phyloP scores from a whole-genome alignment of 495 filamentous ascomycete species.

The Darksidea phi region DNA sequence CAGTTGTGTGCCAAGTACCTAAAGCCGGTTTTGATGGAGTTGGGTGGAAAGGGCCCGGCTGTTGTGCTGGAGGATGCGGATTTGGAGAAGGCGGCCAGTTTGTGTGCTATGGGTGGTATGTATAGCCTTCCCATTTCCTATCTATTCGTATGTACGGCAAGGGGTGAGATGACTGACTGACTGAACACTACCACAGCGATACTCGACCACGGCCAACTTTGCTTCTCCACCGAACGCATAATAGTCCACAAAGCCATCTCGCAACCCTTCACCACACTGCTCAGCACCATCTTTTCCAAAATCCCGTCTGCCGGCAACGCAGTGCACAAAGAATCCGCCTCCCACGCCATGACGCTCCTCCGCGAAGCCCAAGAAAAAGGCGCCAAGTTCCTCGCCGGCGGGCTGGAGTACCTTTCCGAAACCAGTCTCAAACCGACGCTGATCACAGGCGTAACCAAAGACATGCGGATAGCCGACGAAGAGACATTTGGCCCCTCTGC shows the following conservation, averaged over 20 bases:
- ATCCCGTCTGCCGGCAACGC: slow-evolving; percentile 54
- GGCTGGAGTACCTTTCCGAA: slow-evolving; percentile 45
- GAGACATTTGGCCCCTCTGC: slow-evolving; percentile 84
- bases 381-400: slow-evolving; percentile 62
- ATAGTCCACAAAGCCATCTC: slow-evolving; percentile 71
- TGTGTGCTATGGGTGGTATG: slow-evolving; percentile 47
- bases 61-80: slow-evolving; percentile 60
- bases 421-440: slow-evolving; percentile 70
- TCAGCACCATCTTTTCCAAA: slow-evolving; percentile 45
- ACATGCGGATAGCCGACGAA: slow-evolving; percentile 76
- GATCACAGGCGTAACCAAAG: slow-evolving; percentile 62
- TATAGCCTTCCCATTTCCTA: not conserved
- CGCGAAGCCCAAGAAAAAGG: slow-evolving; percentile 66
- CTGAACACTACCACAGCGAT: slow-evolving; percentile 42
- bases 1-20: slow-evolving; percentile 58
- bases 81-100: slow-evolving; percentile 53
- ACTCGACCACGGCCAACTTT: slow-evolving; percentile 72
- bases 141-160: no score
- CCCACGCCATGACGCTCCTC: slow-evolving; percentile 49
- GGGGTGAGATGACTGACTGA: not conserved
- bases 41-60: slow-evolving; percentile 60
- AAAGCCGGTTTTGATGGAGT: slow-evolving; percentile 65
- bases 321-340: slow-evolving; percentile 47
- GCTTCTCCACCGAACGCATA: slow-evolving; percentile 87
- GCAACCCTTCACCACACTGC: slow-evolving; percentile 60